These are phyloP conservation scores for Xerophyta viscosa DNA, from an alignment of 106 monocot species.

Conservation along the genomic window DNA sequence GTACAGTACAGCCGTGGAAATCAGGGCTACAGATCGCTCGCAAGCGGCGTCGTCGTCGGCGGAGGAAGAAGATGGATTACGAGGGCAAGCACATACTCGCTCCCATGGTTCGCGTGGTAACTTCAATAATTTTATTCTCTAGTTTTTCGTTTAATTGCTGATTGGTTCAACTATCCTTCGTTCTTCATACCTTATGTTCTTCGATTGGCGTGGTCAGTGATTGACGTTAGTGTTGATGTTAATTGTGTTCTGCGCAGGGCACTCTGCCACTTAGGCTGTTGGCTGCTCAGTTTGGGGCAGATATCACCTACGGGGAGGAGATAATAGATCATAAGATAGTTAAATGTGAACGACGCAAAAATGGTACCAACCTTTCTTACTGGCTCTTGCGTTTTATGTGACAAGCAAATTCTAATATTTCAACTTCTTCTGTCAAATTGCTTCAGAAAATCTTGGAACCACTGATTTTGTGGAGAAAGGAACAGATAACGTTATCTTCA, in stretches of 20 bases:
- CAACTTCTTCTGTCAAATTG: too few species aligned
- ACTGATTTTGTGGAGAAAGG: constrained; percentile 90
- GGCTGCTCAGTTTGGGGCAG: constrained; percentile 80
- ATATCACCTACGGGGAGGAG: constrained; percentile 98
- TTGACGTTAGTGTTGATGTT: not conserved
- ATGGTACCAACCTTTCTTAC: constrained; percentile 27
- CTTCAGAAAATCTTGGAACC: constrained; percentile 61
- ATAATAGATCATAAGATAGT: constrained; percentile 89
- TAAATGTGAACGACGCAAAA: constrained; percentile 70
- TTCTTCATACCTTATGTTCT: too few species aligned
- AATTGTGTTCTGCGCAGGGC: constrained; percentile 45
- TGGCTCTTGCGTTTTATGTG: too few species aligned
- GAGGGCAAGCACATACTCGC: constrained; percentile 83
- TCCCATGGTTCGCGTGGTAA: constrained; percentile 99
- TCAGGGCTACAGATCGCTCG: too few species aligned
- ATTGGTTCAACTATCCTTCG: too few species aligned
- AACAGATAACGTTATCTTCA: constrained; percentile 74
- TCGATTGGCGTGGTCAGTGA: constrained; percentile 66
- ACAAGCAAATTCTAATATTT: too few species aligned
- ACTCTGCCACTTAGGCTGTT: constrained; percentile 75
- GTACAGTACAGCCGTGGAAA: too few species aligned
- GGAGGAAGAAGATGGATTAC: constrained; percentile 73
- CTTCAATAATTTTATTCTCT: too few species aligned
- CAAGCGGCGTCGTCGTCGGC: too few species aligned
- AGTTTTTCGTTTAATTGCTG: too few species aligned